Conservation (phyloP, 805 yeast genomes). For the Kregervanrija delftensis region DNA sequence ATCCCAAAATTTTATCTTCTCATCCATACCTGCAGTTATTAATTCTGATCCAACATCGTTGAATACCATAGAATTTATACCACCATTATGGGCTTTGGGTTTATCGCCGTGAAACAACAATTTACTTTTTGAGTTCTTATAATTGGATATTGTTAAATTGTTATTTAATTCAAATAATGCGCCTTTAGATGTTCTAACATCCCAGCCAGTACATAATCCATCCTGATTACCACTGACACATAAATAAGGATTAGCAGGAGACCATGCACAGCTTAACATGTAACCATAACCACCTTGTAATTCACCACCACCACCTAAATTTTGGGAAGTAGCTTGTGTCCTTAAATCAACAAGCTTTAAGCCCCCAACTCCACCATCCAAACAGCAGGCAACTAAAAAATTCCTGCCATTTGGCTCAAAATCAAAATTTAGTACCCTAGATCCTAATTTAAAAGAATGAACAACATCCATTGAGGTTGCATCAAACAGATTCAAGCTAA, state of each 20-base stretch:
- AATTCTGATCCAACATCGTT: constrained; percentile 55
- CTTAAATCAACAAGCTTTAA: constrained; percentile 61
- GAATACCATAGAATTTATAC: constrained; percentile 79
- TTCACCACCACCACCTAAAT: constrained; percentile 35
- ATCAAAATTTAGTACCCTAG: constrained; percentile 63
- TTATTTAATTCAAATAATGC: constrained; percentile 61
- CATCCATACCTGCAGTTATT: constrained; percentile 71
- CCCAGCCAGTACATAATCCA: constrained; percentile 84
- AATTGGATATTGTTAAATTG: constrained; percentile 18
- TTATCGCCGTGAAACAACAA: constrained; percentile 16
- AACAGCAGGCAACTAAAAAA: constrained; percentile 64
- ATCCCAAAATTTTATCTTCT: constrained; percentile 75
- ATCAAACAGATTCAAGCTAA: constrained; percentile 75
- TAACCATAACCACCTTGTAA: constrained; percentile 24
- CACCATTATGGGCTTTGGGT: constrained; percentile 65
- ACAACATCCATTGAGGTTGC: constrained; percentile 58
- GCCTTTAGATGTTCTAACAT: constrained; percentile 60
- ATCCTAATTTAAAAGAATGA: constrained; percentile 55
- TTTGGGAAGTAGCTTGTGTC: constrained; percentile 69
- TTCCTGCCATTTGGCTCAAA: constrained; percentile 38
- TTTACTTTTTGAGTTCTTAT: constrained; percentile 15
- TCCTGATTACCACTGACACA: constrained; percentile 77
- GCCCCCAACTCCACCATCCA: constrained; percentile 42
- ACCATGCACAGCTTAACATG: constrained; percentile 43
- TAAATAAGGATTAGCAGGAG: constrained; percentile 53